Evolutionary conservation across 148 eudicot species (phyloP).

Genomic region (Fallopia convolvulus): DNA sequence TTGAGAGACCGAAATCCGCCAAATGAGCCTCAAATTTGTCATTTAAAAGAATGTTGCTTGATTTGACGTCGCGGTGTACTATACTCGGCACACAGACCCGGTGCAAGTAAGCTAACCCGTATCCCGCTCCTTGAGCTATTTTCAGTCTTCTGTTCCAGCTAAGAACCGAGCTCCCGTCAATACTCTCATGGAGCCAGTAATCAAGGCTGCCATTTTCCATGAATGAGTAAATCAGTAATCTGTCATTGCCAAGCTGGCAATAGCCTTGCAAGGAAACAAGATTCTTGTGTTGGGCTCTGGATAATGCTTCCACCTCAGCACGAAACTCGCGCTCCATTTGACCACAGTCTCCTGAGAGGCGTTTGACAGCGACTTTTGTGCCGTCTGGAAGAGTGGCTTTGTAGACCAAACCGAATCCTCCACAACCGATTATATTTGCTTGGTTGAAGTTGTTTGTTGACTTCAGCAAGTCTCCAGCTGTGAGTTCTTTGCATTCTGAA

Average conservation of each 20-base stretch:
- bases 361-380: constrained; percentile 69
- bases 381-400: constrained; percentile 73
- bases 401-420: constrained; percentile 89
- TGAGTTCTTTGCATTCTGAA: constrained; percentile 57
- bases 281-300: constrained; percentile 81
- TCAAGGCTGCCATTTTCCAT: constrained; percentile 96
- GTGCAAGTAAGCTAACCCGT: constrained; percentile 73
- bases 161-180: constrained; percentile 60
- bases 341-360: constrained; percentile 92
- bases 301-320: constrained; percentile 91
- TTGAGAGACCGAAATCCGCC: constrained; percentile 88
- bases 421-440: constrained; percentile 81
- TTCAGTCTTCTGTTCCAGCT: constrained; percentile 57
- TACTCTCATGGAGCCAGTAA: constrained; percentile 82
- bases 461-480: constrained; percentile 55
- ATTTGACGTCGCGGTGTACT: constrained; percentile 81
- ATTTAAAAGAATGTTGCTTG: constrained; percentile 82
- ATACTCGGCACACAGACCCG: constrained; percentile 56
- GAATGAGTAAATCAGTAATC: constrained; percentile 68
- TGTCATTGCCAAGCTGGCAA: constrained; percentile 61
- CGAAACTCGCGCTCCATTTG: constrained; percentile 94
- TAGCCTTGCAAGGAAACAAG: constrained; percentile 92
- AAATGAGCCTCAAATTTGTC: constrained; percentile 82
- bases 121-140: constrained; percentile 87
- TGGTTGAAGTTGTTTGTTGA: constrained; percentile 85